Evolutionary conservation across 202 grass and related monocot genomes (phyloP), one percentile per base, ranked within the genome.

Genomic region (Zizania palustris): DNA sequence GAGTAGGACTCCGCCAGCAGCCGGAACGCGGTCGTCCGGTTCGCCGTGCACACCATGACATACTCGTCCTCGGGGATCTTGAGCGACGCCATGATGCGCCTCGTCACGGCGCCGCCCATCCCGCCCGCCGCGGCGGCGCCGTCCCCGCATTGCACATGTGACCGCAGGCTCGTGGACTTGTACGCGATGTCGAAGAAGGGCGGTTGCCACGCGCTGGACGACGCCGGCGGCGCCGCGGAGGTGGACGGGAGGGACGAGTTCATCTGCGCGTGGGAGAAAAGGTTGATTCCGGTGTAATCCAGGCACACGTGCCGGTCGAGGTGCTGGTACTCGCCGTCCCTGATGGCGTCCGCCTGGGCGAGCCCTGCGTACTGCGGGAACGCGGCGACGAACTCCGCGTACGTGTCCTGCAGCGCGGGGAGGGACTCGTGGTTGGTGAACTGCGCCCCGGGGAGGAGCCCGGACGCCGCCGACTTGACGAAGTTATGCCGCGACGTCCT

Each of bases 211-310:
- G 54, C n/a, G 6, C 2, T 9, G 22, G 73, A 57, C 15, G 73
- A 0, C 8, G 58, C 2, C 21, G 78, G 7, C 14, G 75, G 15
- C 5, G 67, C 4, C 3, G 82, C 16, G 0, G 85, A 80, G 3
- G 74, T 88, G 39, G 84, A 91, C 10, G 93, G 60, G 2, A 75
- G 1, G 11, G 81, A 76, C 1, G 81, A 72, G 84, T 75, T 84
- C 93, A 97, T 89, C 91, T 97, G 93, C 36, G 90, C 78, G 71
- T 93, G 88, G 53, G 93, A 97, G 91, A 97, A 97, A 57, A 97
- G 85, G 88, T 88, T 90, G 74, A 97, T 80, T 57, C 93, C 93
- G 22, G 84, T 80, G 80, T 97, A 97, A 74, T 97, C 93, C 0
- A 97, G 82, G 84, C 93, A 97, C 19, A 89, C 93, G 57, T 97